Base-by-base conservation (phyloP, 768 basidiomycete species). In the Rubroboletus satanas region DNA sequence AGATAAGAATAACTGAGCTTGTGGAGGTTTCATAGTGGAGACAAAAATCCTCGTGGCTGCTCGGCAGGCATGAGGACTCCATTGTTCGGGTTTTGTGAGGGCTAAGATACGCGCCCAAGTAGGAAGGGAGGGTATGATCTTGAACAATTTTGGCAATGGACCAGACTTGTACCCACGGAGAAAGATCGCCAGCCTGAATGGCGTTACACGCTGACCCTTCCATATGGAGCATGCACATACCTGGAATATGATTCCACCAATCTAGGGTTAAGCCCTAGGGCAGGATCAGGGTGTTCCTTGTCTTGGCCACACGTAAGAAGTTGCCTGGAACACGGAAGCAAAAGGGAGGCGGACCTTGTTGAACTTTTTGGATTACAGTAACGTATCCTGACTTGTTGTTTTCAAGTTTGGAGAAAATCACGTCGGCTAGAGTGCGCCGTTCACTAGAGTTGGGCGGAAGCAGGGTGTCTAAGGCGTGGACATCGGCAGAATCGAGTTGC, bases 51-150 rank as follows among this genome's bases (percentile, higher is more conserved):
- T 86, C 18, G 96, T 97, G 14, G 96, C 96, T 26, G 93, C 93
- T 57, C 87, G 85, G 58, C 92, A 93, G 1, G 95, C 95, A 70
- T 98, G 93, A 0, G 97, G 90, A 1, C 93, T 91, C 97, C 97
- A 98, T 63, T 85, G 81, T 73, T 94, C 88, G 1, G 97, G 97
- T 51, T 81, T 80, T 14, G 97, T 98, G 43, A 98, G 81, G 28
- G 95, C 92, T 42, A 99, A 83, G 58, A 98, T 85, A 45, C 93
- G 89, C 10, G 95, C 94, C 97, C 97, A 99, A 56, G 90, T 87
- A 4, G 93, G 90, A 26, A 98, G 84, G 11, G 95, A 89, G 21
- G 97, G 97, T 44, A 99, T 90, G 57, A 99, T 89, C 78, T 99
- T 99, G 84, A 99, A 95, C 4, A 94, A 79, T 74, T 98, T 98